Conservation (phyloP, 116 monocot genomes). For the Dioscorea cayenensis region DNA sequence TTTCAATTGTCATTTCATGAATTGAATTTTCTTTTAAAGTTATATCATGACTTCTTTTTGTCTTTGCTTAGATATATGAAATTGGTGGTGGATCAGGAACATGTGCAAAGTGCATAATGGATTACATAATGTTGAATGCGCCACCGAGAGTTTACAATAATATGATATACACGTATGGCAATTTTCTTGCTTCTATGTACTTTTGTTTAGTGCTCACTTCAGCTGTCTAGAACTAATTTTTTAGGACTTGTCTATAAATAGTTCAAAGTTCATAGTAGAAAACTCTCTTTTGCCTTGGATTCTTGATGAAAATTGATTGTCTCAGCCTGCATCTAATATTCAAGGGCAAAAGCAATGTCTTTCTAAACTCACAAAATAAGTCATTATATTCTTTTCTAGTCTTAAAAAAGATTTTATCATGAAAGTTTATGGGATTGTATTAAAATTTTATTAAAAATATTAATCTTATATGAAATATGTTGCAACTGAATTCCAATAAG, state of each 20-base stretch:
- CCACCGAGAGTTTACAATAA: constrained; percentile 88
- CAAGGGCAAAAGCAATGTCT: too few relatives aligned
- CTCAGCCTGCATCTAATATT: too few relatives aligned
- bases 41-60: background rate
- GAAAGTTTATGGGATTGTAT: too few relatives aligned
- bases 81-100: constrained; percentile 99
- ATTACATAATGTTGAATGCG: constrained; percentile 99
- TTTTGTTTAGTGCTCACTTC: background rate
- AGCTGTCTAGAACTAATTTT: background rate
- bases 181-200: constrained; percentile 1
- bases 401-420: too few relatives aligned
- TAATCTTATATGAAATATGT: too few relatives aligned
- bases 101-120: constrained; percentile 94
- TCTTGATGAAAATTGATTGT: too few relatives aligned
- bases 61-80: constrained; percentile 91
- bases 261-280: background rate
- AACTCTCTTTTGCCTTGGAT: background rate
- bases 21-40: background rate
- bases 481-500: too few relatives aligned
- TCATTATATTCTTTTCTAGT: too few relatives aligned
- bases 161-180: constrained; percentile 85
- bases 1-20: background rate
- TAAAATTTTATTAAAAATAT: too few relatives aligned
- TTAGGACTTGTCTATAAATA: background rate
- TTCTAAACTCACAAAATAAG: too few relatives aligned